phyloP scores from a whole-genome alignment of 441 rosid genomes.

The Erysimum cheiri region DNA sequence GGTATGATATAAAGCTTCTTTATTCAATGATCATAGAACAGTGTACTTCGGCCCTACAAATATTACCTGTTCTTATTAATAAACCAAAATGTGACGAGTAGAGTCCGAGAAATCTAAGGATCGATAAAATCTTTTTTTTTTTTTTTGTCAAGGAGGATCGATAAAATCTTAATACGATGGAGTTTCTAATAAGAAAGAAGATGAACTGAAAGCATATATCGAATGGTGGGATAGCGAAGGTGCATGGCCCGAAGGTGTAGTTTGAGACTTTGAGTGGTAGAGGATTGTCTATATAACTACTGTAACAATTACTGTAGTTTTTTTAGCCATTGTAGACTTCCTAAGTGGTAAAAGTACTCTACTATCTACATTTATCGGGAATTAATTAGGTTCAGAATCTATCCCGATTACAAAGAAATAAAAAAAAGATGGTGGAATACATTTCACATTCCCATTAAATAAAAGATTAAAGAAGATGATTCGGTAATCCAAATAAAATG shows the following conservation, averaged over 20 bases:
- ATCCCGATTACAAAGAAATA: background rate
- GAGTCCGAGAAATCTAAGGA: constrained; percentile 28
- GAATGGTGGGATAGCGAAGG: background rate
- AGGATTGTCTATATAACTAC: background rate
- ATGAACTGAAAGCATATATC: background rate
- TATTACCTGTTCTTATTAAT: constrained; percentile 28
- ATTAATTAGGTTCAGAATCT: background rate
- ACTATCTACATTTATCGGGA: background rate
- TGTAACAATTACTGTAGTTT: background rate
- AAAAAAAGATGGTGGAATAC: constrained; percentile 35
- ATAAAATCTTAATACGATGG: constrained; percentile 23
- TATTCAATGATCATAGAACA: constrained; percentile 40
- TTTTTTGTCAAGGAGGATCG: no score
- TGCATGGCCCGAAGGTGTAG: background rate
- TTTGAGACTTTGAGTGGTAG: background rate
- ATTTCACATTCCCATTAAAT: constrained; percentile 37
- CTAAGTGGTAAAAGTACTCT: background rate
- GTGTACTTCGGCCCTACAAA: constrained; percentile 38
- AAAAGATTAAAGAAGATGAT: constrained; percentile 29
- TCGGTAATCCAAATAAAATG: constrained; percentile 38
- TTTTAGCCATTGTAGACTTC: background rate
- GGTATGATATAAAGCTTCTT: constrained; percentile 38
- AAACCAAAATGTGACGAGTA: constrained; percentile 28
- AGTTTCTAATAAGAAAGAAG: constrained; percentile 19
- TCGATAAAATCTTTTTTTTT: constrained; percentile 37